phyloP scores from a whole-genome alignment of 129 eudicot species.

The Lactuca sativa region DNA sequence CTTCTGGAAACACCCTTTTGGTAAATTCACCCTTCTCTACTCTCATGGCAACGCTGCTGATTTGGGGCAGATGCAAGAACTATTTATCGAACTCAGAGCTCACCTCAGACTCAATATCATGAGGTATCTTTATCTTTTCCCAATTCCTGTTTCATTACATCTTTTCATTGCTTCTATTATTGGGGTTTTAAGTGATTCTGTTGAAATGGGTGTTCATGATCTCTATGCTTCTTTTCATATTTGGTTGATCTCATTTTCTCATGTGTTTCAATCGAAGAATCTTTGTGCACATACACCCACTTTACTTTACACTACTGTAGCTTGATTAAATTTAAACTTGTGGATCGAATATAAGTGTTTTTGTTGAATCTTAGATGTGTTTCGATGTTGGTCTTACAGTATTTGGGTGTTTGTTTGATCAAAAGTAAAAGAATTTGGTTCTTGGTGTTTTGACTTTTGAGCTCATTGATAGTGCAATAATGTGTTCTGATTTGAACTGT shows the following conservation, averaged over 20 bases:
- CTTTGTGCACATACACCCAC: neutral
- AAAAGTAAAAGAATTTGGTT: conserved; percentile 15
- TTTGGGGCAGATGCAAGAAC: conserved; percentile 97
- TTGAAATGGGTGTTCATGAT: conserved; percentile 6
- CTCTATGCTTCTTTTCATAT: conserved; percentile 5
- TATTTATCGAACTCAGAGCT: conserved; percentile 94
- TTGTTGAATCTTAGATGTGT: neutral
- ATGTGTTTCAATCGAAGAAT: conserved; percentile 1
- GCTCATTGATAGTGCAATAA: conserved; percentile 1
- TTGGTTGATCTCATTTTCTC: conserved; percentile 9
- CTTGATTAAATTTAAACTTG: neutral
- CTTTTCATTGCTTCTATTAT: neutral
- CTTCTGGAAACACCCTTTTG: conserved; percentile 92
- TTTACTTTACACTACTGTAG: neutral
- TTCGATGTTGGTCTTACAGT: neutral
- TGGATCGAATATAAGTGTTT: conserved; percentile 7
- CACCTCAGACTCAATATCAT: conserved; percentile 85
- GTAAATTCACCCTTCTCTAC: conserved; percentile 73
- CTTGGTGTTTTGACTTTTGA: neutral
- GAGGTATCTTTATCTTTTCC: conserved; percentile 46
- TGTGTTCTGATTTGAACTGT: conserved; percentile 9
- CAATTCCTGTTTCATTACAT: neutral
- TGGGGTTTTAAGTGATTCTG: neutral
- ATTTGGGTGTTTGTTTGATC: conserved; percentile 16
- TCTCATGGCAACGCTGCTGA: conserved; percentile 99